Evolutionary conservation across 108 stramenopile species (phyloP), one percentile per base, ranked within the genome.

Genomic region (Pseudonitzschia multiseries): DNA sequence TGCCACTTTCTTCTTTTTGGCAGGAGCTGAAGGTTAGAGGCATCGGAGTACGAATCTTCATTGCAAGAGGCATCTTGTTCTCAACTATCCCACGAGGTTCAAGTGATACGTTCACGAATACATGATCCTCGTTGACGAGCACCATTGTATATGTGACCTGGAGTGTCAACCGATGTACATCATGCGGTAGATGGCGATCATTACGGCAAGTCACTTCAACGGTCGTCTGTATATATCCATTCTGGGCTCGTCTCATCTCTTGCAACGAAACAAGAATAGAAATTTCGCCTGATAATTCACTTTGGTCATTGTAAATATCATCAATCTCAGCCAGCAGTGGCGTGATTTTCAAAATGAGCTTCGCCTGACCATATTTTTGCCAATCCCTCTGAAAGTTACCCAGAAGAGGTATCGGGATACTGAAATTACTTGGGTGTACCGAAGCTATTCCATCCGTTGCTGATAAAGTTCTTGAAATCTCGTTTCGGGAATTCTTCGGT

Each of bases 11-110:
- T 41, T 69, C 36, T 57, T 51, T 65, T 41, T 33, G 32, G 15
- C 29, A 36, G 0, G 66, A 48, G 62, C 71, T 84, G 70, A 82
- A 90, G 44, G 89, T 93, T 54, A 86, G 85, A 20, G 92, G 94
- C 92, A 95, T 93, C 12, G 90, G 94, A 32, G 90, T 93, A 26
- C 86, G 80, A 13, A 93, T 59, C 41, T 78, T 72, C 6, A 92
- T 69, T 12, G 69, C 53, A 31, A 95, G 74, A 18, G 92, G 92
- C 26, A 93, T 65, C 26, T 73, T 79, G 72, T 95, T 95, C 41
- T 77, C 78, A 20, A 95, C 69, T 28, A 86, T 32, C 15, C 85
- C 76, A 64, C 92, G 81, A 36, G 94, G 94, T 62, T 84, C 78
- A 15, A 95, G 71, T 24, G 66, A 84, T 13, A 92, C 68, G 31